These are phyloP conservation scores for Neurospora intermedia DNA, from an alignment of 495 filamentous ascomycete species.

Conservation along the genomic window DNA sequence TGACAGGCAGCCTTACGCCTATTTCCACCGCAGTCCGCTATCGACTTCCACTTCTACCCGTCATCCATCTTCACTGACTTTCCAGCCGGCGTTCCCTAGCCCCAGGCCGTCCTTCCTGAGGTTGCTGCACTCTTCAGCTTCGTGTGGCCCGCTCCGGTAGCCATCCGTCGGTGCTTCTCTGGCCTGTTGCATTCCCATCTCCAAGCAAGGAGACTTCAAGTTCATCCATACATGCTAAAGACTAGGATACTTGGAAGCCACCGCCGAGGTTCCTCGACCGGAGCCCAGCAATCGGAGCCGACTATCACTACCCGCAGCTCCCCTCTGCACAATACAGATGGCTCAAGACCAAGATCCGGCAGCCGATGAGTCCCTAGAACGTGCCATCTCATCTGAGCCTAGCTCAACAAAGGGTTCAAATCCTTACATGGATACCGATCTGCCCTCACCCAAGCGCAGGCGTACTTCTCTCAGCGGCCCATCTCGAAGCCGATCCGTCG, in stretches of 20 bases:
- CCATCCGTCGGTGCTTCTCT: not conserved
- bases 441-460: conserved; percentile 42
- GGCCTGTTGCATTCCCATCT: not conserved
- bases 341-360: conserved; percentile 34
- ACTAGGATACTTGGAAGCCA: conserved; percentile 20
- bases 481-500: conserved; percentile 32
- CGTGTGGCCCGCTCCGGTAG: not conserved
- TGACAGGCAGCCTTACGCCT: not conserved
- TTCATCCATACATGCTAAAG: conserved; percentile 24
- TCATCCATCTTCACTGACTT: not conserved
- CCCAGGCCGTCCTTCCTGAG: not conserved
- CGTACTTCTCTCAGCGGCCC: conserved; percentile 32
- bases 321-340: conserved; percentile 35
- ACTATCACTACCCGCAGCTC: conserved; percentile 6
- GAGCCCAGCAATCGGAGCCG: conserved; percentile 15
- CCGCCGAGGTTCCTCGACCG: conserved; percentile 25
- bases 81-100: not conserved
- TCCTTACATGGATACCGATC: conserved; percentile 43
- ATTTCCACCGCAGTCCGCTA: not conserved
- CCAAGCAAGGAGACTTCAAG: not conserved
- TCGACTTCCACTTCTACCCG: not conserved
- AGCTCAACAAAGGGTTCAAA: conserved; percentile 44
- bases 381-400: conserved; percentile 48
- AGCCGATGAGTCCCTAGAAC: conserved; percentile 41
- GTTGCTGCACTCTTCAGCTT: not conserved